phyloP scores from a whole-genome alignment of 768 basidiomycete species.

The Mycena polygramma region DNA sequence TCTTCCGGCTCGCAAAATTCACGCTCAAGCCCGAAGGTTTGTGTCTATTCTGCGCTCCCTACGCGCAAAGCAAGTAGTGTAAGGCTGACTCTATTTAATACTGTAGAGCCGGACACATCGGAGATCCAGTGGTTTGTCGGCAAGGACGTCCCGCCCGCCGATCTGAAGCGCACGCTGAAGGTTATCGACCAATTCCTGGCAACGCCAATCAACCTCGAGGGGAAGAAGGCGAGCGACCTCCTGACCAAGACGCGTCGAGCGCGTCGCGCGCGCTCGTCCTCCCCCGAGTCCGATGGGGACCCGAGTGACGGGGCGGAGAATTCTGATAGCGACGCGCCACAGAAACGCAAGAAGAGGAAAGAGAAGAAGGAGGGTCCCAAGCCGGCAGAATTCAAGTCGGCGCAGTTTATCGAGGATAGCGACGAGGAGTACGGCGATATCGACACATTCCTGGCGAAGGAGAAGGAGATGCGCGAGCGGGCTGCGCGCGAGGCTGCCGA shows the following conservation, averaged over 20 bases:
- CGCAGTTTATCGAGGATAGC: slow-evolving; percentile 93
- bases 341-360: slow-evolving; percentile 17
- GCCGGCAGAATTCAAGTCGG: slow-evolving; percentile 69
- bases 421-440: slow-evolving; percentile 88
- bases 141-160: slow-evolving; percentile 58
- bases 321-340: slow-evolving; percentile 24
- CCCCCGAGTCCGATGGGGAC: slow-evolving; percentile 45
- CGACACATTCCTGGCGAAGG: slow-evolving; percentile 86
- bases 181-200: slow-evolving; percentile 89
- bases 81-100: slow-evolving; percentile 37
- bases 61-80: slow-evolving; percentile 2
- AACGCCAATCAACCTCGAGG: slow-evolving; percentile 81
- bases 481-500: slow-evolving; percentile 44
- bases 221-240: slow-evolving; percentile 57
- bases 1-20: slow-evolving; percentile 81
- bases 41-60: slow-evolving; percentile 4
- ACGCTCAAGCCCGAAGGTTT: slow-evolving; percentile 67
- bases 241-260: slow-evolving; percentile 65
- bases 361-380: slow-evolving; percentile 38
- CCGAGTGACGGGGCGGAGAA: slow-evolving; percentile 53
- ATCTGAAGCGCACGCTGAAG: slow-evolving; percentile 75
- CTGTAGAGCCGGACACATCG: slow-evolving; percentile 46
- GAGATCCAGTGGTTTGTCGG: slow-evolving; percentile 59
- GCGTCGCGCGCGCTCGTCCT: slow-evolving; percentile 65
- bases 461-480: slow-evolving; percentile 61